Percentiles rank a stretch among this genome's conserved stretches.
phyloP scores from a whole-genome alignment of 73 alveolate species.

The Paramecium bursaria region DNA sequence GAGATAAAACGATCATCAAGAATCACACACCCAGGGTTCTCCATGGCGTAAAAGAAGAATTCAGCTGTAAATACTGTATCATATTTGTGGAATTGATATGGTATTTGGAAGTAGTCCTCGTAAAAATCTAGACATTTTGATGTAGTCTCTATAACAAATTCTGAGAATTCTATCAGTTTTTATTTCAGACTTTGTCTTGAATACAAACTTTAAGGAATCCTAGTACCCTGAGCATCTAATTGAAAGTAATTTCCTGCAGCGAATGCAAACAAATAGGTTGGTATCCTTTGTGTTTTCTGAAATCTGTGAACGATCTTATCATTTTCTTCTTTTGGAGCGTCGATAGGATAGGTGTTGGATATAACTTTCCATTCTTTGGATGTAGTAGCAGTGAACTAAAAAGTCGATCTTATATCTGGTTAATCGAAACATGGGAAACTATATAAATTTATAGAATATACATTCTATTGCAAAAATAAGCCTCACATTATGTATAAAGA shows the following conservation, averaged over 20 bases:
- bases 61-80: slow-evolving; percentile 74
- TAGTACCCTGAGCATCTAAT: slow-evolving; percentile 65
- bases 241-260: slow-evolving; percentile 87
- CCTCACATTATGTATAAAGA: slow-evolving; percentile 77
- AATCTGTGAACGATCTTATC: not conserved
- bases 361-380: slow-evolving; percentile 87
- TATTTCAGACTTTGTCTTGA: slow-evolving; percentile 77
- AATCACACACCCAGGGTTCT: slow-evolving; percentile 85
- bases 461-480: slow-evolving; percentile 87
- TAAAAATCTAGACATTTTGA: slow-evolving; percentile 78
- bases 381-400: slow-evolving; percentile 77
- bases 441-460: no score
- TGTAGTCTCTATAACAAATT: slow-evolving; percentile 74
- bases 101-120: slow-evolving; percentile 67
- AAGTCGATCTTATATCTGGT: slow-evolving; percentile 94
- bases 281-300: slow-evolving; percentile 77
- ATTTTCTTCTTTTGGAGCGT: not conserved
- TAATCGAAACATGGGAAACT: slow-evolving; percentile 96
- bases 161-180: slow-evolving; percentile 75
- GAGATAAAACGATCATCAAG: slow-evolving; percentile 80
- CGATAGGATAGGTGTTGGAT: slow-evolving; percentile 74
- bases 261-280: slow-evolving; percentile 87
- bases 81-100: slow-evolving; percentile 70
- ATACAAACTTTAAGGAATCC: slow-evolving; percentile 79
- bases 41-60: slow-evolving; percentile 65